Evolutionary conservation across 2,329 filamentous ascomycete species (phyloP).

Genomic region (Chrysosporium keratinophilum): DNA sequence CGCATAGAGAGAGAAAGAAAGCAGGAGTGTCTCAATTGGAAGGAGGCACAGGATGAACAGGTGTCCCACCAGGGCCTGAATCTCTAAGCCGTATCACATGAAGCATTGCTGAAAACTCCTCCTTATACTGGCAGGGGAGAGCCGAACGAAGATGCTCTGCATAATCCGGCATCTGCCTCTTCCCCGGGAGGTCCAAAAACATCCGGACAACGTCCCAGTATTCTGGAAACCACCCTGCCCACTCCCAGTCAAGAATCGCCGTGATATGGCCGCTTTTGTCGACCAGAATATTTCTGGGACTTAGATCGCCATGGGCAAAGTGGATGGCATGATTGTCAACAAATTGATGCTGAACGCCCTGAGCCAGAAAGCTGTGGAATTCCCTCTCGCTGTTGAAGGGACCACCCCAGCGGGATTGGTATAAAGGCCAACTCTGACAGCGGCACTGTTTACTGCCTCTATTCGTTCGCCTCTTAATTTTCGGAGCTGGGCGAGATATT

Average conservation of each 20-base stretch:
- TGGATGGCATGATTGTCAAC: too few relatives aligned
- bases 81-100: neutral
- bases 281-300: constrained; percentile 16
- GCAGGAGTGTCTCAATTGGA: neutral
- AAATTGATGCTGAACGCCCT: neutral
- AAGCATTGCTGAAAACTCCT: neutral
- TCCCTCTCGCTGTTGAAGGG: constrained; percentile 11
- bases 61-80: neutral
- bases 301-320: constrained; percentile 17
- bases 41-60: neutral
- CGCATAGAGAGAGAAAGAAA: neutral
- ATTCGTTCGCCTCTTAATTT: neutral
- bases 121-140: neutral
- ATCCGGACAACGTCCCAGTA: constrained; percentile 13
- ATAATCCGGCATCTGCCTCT: constrained; percentile 1
- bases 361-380: constrained; percentile 9
- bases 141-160: neutral
- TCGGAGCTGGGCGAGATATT: too few relatives aligned
- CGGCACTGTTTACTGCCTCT: neutral
- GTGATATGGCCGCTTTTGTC: constrained; percentile 16
- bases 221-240: constrained; percentile 17
- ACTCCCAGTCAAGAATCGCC: constrained; percentile 19
- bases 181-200: constrained; percentile 1
- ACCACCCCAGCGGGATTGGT: constrained; percentile 7
- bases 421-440: neutral